These are phyloP conservation scores for Coprinopsis sp. DNA, from an alignment of 768 basidiomycete species.

Conservation along the genomic window DNA sequence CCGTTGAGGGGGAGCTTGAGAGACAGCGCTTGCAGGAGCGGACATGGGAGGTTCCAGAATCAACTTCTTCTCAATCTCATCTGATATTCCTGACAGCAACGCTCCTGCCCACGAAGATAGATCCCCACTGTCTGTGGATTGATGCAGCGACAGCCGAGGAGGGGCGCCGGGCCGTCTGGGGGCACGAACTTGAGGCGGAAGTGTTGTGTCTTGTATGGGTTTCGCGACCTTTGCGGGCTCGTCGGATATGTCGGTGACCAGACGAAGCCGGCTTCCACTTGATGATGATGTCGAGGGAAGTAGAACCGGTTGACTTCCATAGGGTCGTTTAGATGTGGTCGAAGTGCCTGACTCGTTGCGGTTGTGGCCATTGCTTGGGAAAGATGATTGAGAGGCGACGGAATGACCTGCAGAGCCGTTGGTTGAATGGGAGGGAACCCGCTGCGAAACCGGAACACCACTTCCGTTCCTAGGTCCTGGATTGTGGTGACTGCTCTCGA, in stretches of 20 bases:
- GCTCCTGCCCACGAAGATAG: conserved; percentile 52
- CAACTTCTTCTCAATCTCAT: conserved; percentile 12
- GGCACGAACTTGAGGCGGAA: background rate
- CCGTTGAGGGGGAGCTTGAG: background rate
- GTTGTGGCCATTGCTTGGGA: conserved; percentile 6
- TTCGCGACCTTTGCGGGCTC: too few relatives aligned
- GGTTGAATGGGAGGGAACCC: background rate
- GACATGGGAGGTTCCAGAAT: conserved; percentile 8
- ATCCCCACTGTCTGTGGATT: conserved; percentile 37
- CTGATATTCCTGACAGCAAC: conserved; percentile 49
- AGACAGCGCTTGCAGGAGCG: conserved; percentile 1
- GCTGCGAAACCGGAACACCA: background rate
- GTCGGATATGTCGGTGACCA: too few relatives aligned
- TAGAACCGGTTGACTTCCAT: conserved; percentile 1
- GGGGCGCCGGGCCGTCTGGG: background rate
- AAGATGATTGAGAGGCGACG: background rate
- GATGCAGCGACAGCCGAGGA: conserved; percentile 28
- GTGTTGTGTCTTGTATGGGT: too few relatives aligned
- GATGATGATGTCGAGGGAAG: background rate
- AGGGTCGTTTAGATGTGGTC: background rate
- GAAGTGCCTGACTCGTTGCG: conserved; percentile 7
- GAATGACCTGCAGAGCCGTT: conserved; percentile 1
- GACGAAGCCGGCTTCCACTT: background rate
- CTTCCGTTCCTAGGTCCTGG: background rate
- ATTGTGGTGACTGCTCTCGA: background rate